Base-by-base conservation (phyloP, 257 asterid genomes). In the Solanum phureja region DNA sequence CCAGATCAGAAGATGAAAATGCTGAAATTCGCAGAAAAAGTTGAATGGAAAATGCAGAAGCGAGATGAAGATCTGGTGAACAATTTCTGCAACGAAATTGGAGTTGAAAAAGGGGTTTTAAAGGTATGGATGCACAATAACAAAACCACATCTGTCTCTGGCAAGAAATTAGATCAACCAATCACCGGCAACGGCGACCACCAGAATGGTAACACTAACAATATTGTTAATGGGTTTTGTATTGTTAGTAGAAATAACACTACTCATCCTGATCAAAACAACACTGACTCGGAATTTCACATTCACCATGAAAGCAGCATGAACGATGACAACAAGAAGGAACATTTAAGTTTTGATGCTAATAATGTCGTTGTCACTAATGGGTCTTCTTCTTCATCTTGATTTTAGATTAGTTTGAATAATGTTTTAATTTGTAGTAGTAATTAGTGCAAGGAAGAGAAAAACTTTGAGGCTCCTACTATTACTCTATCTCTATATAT, bases 91-190 rank as follows among this genome's bases (percentile, higher is more conserved):
- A 72, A 58, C 19, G 94, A 94, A 58, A 87, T 93, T 40, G 95
- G 95, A 0, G 94, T 96, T 23, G 98, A 96, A 24, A 93, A 87
- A 23, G 92, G 94, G 6, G 99, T 96, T 7, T 93, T 96, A 79
- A 96, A 95, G 84, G 99, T 96, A 5, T 96, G 99, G 99, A 96
- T 96, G 99, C 98, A 96, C 33, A 96, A 96, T 88, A 95, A 96
- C 92, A 96, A 95, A 90, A 94, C 91, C 89, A 89, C 91, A 8
- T 88, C 90, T n/a, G 31, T 18, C 9, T 68, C 75, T 58, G 95
- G 94, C 1, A 92, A 93, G 33, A 94, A 87, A 82, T 82, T 18
- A 71, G 97, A 94, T 73, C 90, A 88, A 27, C 77, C 88, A 52
- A 44, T 71, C 34, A n/a, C 79, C 76, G n/a, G 52, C 24, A 3